phyloP scores from a whole-genome alignment of 176 grass and related monocot species.

The Paspalum notatum region DNA sequence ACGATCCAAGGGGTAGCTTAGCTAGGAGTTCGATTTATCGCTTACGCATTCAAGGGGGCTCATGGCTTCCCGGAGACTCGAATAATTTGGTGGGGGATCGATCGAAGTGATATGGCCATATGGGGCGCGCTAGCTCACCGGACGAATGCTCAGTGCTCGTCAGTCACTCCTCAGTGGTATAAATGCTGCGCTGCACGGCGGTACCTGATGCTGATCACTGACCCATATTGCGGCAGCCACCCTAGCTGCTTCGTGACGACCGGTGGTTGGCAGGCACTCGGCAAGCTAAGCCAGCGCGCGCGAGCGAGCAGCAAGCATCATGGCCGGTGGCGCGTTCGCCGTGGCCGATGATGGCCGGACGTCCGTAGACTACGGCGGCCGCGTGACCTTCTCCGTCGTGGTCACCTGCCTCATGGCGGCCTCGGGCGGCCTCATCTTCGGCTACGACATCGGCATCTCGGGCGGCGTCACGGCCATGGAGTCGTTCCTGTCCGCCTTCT shows the following conservation, averaged over 20 bases:
- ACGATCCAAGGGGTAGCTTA: too few species aligned
- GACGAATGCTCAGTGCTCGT: background rate
- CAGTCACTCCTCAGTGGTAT: too few species aligned
- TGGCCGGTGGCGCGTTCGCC: conserved; percentile 47
- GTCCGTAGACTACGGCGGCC: conserved; percentile 51
- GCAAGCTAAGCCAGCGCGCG: background rate
- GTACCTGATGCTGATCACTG: background rate
- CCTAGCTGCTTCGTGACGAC: background rate
- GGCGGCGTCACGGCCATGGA: conserved; percentile 75
- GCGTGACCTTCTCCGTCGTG: conserved; percentile 59
- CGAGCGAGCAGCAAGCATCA: background rate
- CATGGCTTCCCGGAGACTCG: background rate
- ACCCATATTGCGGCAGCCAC: background rate
- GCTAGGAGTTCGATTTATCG: too few species aligned
- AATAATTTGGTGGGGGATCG: background rate
- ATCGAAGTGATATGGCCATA: background rate
- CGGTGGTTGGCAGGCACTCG: background rate
- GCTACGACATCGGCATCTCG: conserved; percentile 82
- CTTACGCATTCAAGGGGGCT: too few species aligned
- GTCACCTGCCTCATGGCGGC: conserved; percentile 75
- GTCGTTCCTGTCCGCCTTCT: conserved; percentile 61
- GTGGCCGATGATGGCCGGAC: background rate
- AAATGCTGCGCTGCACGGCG: background rate
- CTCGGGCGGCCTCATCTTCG: conserved; percentile 74
- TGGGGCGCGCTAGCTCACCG: background rate